A percentile compares a stretch with the other conserved stretches of the same genome.
phyloP scores from a whole-genome alignment of 768 basidiomycete genomes.

The Phlebiopsis flavidoalba region DNA sequence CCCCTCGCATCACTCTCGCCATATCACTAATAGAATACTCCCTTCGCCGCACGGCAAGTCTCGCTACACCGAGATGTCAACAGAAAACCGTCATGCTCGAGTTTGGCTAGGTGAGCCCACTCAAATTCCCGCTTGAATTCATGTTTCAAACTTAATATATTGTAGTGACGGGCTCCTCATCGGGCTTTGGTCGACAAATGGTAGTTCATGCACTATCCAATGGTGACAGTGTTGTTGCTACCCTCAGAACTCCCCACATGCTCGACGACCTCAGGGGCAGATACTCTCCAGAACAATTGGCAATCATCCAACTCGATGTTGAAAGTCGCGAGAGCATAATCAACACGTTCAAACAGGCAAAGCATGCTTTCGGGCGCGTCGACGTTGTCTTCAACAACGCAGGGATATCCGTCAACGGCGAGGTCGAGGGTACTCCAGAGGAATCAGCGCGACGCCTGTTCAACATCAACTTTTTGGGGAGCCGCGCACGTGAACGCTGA shows the following conservation, averaged over 20 bases:
- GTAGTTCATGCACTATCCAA: constrained; percentile 28
- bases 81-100: too few species aligned
- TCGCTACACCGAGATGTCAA: too few species aligned
- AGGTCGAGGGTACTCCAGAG: constrained; percentile 34
- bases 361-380: constrained; percentile 35
- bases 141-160: not conserved
- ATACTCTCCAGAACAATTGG: constrained; percentile 28
- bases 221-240: constrained; percentile 39
- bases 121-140: too few species aligned
- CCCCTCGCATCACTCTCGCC: too few species aligned
- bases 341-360: constrained; percentile 29
- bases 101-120: too few species aligned
- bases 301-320: constrained; percentile 37
- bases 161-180: constrained; percentile 36
- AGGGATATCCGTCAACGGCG: constrained; percentile 25
- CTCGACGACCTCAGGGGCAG: constrained; percentile 20
- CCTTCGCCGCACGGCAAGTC: too few species aligned
- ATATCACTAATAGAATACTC: too few species aligned
- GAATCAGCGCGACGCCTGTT: constrained; percentile 31
- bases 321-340: constrained; percentile 25
- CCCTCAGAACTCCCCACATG: constrained; percentile 27
- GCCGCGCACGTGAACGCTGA: constrained; percentile 13
- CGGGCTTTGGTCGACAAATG: constrained; percentile 35
- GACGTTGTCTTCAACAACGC: constrained; percentile 47
- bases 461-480: constrained; percentile 28